Conservation (phyloP, 306 rosid genomes). For the Albizia julibrissin region DNA sequence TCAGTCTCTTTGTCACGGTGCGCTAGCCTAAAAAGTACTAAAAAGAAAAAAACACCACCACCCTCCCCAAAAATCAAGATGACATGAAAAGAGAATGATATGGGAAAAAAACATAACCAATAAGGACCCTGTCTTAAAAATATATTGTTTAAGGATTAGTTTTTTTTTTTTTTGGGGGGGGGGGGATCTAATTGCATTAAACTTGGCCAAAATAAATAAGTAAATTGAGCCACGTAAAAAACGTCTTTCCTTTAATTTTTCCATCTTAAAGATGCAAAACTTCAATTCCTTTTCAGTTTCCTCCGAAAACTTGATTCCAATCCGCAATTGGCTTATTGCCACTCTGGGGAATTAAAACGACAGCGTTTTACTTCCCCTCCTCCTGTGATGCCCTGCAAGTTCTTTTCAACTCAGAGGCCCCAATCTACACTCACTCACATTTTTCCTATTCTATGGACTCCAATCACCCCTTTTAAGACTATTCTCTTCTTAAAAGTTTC, state of each 20-base stretch:
- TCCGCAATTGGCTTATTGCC: neutral
- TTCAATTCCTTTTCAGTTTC: conserved; percentile 2
- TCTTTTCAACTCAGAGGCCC: neutral
- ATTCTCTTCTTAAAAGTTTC: neutral
- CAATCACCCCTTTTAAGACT: neutral
- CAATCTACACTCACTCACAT: neutral
- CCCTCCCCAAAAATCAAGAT: neutral
- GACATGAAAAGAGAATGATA: neutral
- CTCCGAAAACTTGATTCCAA: neutral
- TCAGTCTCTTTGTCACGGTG: conserved; percentile 25
- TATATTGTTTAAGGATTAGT: neutral
- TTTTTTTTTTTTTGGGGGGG: neutral
- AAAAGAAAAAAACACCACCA: conserved; percentile 32
- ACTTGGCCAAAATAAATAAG: neutral
- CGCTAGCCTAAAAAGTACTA: conserved; percentile 43
- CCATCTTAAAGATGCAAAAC: neutral
- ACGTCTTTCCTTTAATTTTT: neutral
- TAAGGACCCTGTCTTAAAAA: neutral
- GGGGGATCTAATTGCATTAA: neutral
- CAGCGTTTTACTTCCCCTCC: neutral
- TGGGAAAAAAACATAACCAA: neutral
- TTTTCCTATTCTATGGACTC: neutral
- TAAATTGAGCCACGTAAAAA: neutral
- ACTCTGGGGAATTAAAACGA: neutral
- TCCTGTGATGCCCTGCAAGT: too few relatives aligned